Evolutionary conservation across 805 yeast species (phyloP).

Genomic region (Ascoidea rubescens): DNA sequence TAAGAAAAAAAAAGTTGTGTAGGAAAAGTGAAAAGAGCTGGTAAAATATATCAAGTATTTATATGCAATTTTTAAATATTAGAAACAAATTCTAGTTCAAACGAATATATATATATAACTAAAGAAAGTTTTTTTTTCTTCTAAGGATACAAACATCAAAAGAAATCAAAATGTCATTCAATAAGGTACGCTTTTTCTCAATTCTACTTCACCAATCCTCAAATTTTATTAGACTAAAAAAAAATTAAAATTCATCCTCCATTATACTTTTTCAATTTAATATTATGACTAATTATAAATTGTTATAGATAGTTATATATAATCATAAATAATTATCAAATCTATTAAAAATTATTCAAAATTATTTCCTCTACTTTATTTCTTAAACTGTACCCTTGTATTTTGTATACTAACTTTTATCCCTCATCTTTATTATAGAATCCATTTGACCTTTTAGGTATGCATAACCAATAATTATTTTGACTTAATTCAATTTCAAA

Average conservation of each 20-base stretch:
- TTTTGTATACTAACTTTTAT: neutral
- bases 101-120: neutral
- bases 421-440: constrained; percentile 27
- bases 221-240: too few species aligned
- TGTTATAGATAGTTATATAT: too few species aligned
- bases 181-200: neutral
- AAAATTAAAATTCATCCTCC: too few species aligned
- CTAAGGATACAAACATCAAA: neutral
- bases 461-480: neutral
- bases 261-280: too few species aligned
- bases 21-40: too few species aligned
- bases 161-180: neutral
- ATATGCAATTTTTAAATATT: too few species aligned
- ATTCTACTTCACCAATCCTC: neutral
- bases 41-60: too few species aligned
- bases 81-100: too few species aligned
- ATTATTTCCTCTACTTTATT: neutral
- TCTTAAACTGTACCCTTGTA: neutral
- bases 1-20: neutral
- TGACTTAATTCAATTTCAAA: too few species aligned
- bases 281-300: too few species aligned
- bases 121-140: neutral
- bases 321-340: too few species aligned
- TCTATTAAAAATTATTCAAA: neutral
- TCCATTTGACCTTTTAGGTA: constrained; percentile 65